Conservation (phyloP, 2,329 filamentous ascomycete genomes). For the Venturia effusa region DNA sequence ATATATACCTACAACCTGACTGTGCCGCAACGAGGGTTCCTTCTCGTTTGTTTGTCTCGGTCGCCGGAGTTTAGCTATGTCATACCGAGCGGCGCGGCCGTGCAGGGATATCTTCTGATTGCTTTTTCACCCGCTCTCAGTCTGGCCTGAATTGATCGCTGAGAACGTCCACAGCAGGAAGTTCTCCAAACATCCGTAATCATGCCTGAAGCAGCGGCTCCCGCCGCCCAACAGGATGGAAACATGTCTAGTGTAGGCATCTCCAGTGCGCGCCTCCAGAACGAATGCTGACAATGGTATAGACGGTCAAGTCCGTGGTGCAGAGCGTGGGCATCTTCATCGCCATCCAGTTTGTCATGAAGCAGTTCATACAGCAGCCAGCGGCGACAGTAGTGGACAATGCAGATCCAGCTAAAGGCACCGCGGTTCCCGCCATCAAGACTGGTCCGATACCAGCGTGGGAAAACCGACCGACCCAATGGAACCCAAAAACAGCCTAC, state of each 20-base stretch:
- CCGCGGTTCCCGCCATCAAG: conserved; percentile 18
- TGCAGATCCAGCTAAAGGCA: conserved; percentile 14
- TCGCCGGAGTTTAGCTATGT: background rate
- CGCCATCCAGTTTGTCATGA: conserved; percentile 45
- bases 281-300: background rate
- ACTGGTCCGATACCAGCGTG: conserved; percentile 25
- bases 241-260: background rate
- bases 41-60: background rate
- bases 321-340: conserved; percentile 51
- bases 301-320: conserved; percentile 24
- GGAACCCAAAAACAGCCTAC: conserved; percentile 46
- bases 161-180: background rate
- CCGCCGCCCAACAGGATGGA: background rate
- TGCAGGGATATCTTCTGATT: too few relatives aligned
- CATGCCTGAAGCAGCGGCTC: background rate
- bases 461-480: conserved; percentile 24
- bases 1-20: background rate
- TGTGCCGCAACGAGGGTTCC: background rate
- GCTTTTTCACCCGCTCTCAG: too few relatives aligned
- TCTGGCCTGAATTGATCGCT: background rate
- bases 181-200: background rate
- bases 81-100: background rate
- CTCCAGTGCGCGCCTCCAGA: background rate
- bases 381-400: background rate
- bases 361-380: conserved; percentile 32